Evolutionary conservation across 352 stramenopile genomes (phyloP).

Genomic region (Pythium phragmiticola): DNA sequence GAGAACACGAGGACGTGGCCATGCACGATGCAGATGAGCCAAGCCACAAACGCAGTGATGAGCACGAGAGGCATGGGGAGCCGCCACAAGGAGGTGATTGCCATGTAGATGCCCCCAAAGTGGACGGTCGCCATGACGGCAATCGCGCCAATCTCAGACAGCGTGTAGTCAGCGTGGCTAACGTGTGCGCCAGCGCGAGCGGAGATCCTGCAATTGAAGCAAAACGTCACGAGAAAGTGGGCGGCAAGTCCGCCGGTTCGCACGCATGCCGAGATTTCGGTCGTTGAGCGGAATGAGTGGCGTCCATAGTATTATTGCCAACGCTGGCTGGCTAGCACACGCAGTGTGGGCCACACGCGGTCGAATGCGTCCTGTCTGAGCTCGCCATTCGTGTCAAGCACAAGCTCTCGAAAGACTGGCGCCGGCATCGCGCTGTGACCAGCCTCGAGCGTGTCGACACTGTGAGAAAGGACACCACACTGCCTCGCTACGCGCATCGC

Average conservation of each 20-base stretch:
- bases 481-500: conserved; percentile 81
- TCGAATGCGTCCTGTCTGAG: conserved; percentile 72
- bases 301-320: no score
- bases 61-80: background rate
- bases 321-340: no score
- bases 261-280: no score
- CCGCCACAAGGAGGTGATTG: background rate
- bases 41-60: background rate
- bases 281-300: no score
- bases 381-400: conserved; percentile 46
- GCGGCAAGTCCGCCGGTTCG: no score
- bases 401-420: conserved; percentile 42
- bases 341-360: conserved; percentile 72
- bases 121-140: background rate
- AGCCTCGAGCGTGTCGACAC: conserved; percentile 10
- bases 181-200: conserved; percentile 13
- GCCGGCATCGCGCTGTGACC: conserved; percentile 36
- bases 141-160: background rate
- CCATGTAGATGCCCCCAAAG: background rate
- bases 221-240: no score
- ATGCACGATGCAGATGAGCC: background rate
- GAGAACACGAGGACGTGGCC: background rate
- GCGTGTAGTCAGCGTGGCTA: background rate
- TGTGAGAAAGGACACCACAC: conserved; percentile 82
- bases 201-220: no score